Base-by-base conservation (phyloP, 331 rosid genomes). In the Malus hybrid region DNA sequence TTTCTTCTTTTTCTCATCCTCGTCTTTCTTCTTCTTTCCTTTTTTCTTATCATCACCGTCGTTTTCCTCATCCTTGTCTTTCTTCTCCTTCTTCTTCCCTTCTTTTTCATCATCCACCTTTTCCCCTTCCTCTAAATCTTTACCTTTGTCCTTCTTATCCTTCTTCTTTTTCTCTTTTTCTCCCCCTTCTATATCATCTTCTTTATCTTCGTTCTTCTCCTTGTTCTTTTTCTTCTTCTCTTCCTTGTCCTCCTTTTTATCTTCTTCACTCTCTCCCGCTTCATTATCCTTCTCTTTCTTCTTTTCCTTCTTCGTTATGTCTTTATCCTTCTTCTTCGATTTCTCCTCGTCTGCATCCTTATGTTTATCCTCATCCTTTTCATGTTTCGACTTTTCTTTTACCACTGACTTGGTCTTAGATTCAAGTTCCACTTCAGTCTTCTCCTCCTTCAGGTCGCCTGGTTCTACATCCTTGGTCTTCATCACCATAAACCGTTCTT, bases 321-420 rank as follows among this genome's bases (percentile, higher is more conserved):
- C 77, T 65, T 79, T 79, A 9, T 78, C 76, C 66, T 81, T 71
- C 67, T 81, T 52, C 77, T 85, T 79, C n/a, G 74, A 11, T 24
- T 84, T 84, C 70, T 84, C 80, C 57, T 75, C 59, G 15, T 84
- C 81, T 55, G 34, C 18, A 11, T 78, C 73, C 39, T 78, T 70
- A 59, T 74, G 71, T 70, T 70, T 69, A 67, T 78, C 74, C 77
- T 18, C 56, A 18, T 84, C 83, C 20, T 61, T 76, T 77, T 82
- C 65, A 13, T 18, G 3, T 56, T 71, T 36, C 18, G 79, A 28
- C 73, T 73, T 42, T 48, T 78, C 77, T 79, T 82, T 81, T 77
- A 77, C 84, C 34, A 71, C 70, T 2, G 76, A 68, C 85, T 84
- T 86, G 75, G 74, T 85, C 88, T 89, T 84, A 81, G 76, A 15